phyloP scores from a whole-genome alignment of 148 eudicot species.

The Limonium bicolor region DNA sequence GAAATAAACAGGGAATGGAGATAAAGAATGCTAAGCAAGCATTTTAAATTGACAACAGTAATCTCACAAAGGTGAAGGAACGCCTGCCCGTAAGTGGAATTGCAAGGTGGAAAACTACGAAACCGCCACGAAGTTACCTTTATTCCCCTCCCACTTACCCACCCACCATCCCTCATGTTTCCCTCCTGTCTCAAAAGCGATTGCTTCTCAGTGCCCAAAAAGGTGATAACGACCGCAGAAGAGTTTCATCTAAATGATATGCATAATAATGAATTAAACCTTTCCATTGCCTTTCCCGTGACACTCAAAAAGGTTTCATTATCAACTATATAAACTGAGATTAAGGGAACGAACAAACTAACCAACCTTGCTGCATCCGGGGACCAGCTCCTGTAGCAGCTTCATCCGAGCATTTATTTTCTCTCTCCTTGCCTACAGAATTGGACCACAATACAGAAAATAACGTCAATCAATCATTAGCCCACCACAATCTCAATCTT shows the following conservation, averaged over 20 bases:
- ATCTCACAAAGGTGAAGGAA: constrained; percentile 8
- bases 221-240: constrained; percentile 33
- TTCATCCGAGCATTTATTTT: constrained; percentile 98
- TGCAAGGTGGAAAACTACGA: constrained; percentile 7
- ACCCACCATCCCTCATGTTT: constrained; percentile 12
- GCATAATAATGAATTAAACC: too few species aligned
- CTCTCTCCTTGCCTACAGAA: constrained; percentile 92
- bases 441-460: too few species aligned
- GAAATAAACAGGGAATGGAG: neutral
- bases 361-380: constrained; percentile 88
- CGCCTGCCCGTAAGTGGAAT: constrained; percentile 9
- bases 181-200: constrained; percentile 32
- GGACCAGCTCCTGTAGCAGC: constrained; percentile 91
- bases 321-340: too few species aligned
- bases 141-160: too few species aligned
- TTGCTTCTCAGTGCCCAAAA: constrained; percentile 14
- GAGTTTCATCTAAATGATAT: too few species aligned
- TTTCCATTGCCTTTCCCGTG: too few species aligned
- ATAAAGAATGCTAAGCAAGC: neutral
- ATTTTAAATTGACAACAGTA: constrained; percentile 12
- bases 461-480: neutral
- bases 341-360: neutral
- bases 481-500: neutral
- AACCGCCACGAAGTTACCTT: constrained; percentile 8
- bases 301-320: too few species aligned